Conservation (phyloP, 371 early-diverging fungal genomes). For the Mortierella sp. region DNA sequence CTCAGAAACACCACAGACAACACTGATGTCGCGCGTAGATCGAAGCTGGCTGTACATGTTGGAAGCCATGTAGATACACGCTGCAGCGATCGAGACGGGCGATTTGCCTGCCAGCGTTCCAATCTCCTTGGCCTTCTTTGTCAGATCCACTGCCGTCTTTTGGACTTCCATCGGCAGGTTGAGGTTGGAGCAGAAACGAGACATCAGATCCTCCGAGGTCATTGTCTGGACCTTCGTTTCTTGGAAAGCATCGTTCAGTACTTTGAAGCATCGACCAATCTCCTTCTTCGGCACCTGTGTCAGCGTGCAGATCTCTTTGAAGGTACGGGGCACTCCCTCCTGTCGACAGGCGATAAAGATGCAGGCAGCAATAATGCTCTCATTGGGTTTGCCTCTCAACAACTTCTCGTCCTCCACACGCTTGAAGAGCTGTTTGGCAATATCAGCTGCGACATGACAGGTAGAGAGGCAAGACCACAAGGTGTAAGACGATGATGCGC, state of each 20-base stretch:
- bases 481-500: too few relatives aligned
- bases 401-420: constrained; percentile 89
- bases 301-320: constrained; percentile 96
- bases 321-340: constrained; percentile 94
- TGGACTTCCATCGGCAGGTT: constrained; percentile 79
- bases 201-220: constrained; percentile 83
- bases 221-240: constrained; percentile 73
- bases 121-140: constrained; percentile 78
- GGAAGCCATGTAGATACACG: constrained; percentile 88
- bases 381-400: constrained; percentile 89
- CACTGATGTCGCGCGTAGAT: constrained; percentile 82
- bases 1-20: constrained; percentile 90
- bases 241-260: constrained; percentile 75
- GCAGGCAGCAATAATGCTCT: constrained; percentile 96
- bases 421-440: constrained; percentile 97
- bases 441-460: constrained; percentile 79
- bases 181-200: constrained; percentile 89
- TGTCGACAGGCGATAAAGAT: constrained; percentile 98
- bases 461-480: too few relatives aligned
- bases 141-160: constrained; percentile 78
- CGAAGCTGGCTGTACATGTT: constrained; percentile 75
- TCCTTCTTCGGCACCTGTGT: constrained; percentile 95
- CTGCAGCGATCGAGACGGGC: constrained; percentile 93
- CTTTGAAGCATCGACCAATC: constrained; percentile 90
- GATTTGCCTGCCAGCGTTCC: constrained; percentile 90